phyloP scores from a whole-genome alignment of 1,139 yeast species.

The Schwanniomyces etchellsii region DNA sequence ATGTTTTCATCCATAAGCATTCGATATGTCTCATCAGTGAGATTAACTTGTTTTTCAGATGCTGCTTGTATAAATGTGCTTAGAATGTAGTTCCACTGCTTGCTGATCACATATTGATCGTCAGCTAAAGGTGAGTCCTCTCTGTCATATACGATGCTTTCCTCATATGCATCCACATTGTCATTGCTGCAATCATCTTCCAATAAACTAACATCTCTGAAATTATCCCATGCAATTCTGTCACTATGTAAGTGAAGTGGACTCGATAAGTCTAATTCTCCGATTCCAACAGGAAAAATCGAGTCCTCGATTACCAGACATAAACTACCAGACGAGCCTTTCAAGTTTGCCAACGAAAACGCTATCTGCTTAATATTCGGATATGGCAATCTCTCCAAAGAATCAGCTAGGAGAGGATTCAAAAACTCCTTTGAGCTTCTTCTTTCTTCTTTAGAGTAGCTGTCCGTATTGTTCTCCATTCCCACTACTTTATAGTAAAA shows the following conservation, averaged over 20 bases:
- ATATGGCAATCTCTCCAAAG: background rate
- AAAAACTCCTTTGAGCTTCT: background rate
- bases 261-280: background rate
- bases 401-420: background rate
- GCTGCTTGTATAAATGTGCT: slow-evolving; percentile 23
- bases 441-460: background rate
- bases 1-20: slow-evolving; percentile 25
- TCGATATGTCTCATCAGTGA: slow-evolving; percentile 29
- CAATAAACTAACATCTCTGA: background rate
- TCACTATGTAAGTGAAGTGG: background rate
- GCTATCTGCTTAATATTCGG: background rate
- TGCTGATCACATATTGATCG: slow-evolving; percentile 11
- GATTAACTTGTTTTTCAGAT: slow-evolving; percentile 41
- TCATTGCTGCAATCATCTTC: background rate
- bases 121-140: slow-evolving; percentile 7
- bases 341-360: background rate
- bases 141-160: slow-evolving; percentile 6
- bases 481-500: slow-evolving; percentile 17
- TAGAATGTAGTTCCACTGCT: slow-evolving; percentile 28
- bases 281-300: background rate
- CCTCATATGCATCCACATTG: slow-evolving; percentile 3
- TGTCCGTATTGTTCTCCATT: background rate
- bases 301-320: background rate
- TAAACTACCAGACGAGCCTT: background rate
- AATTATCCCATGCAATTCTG: background rate